Evolutionary conservation across 139 green algal species (phyloP).

Genomic region (Tetraselmis chui): DNA sequence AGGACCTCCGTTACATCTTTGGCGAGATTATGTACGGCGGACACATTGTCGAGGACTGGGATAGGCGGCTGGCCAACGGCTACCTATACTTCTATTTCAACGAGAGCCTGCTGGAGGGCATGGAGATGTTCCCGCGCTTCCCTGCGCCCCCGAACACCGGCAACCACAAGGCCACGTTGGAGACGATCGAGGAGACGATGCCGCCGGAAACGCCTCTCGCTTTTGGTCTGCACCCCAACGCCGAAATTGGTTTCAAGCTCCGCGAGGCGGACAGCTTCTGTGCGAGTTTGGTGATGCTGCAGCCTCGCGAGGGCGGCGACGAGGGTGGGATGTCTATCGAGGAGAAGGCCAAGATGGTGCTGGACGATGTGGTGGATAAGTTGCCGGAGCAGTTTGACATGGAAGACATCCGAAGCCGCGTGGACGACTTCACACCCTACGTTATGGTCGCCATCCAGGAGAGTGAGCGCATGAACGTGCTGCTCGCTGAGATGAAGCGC

Average conservation of each 20-base stretch:
- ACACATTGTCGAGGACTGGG: conserved; percentile 91
- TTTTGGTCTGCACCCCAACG: conserved; percentile 88
- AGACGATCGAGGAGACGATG: conserved; percentile 75
- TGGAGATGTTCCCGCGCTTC: conserved; percentile 77
- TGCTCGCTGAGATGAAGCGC: conserved; percentile 72
- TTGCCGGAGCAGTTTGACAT: conserved; percentile 76
- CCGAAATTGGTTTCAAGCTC: conserved; percentile 87
- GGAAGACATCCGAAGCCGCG: conserved; percentile 74
- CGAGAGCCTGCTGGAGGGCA: conserved; percentile 70
- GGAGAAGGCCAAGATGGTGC: conserved; percentile 77
- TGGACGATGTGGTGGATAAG: conserved; percentile 76
- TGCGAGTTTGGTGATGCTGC: conserved; percentile 55
- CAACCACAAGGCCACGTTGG: conserved; percentile 48
- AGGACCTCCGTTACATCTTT: conserved; percentile 72
- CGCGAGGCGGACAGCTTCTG: conserved; percentile 77
- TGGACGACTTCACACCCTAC: conserved; percentile 77
- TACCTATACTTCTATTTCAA: conserved; percentile 74
- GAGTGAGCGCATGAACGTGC: conserved; percentile 79
- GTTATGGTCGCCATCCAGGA: conserved; percentile 89
- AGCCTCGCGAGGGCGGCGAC: conserved; percentile 45
- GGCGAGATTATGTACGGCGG: conserved; percentile 96
- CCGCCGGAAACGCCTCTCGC: conserved; percentile 69
- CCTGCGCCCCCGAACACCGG: conserved; percentile 47
- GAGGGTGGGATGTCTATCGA: conserved; percentile 60
- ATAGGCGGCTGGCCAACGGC: conserved; percentile 67